These are phyloP conservation scores for Botrytis deweyae DNA, from an alignment of 2,329 filamentous ascomycete genomes.

Conservation along the genomic window DNA sequence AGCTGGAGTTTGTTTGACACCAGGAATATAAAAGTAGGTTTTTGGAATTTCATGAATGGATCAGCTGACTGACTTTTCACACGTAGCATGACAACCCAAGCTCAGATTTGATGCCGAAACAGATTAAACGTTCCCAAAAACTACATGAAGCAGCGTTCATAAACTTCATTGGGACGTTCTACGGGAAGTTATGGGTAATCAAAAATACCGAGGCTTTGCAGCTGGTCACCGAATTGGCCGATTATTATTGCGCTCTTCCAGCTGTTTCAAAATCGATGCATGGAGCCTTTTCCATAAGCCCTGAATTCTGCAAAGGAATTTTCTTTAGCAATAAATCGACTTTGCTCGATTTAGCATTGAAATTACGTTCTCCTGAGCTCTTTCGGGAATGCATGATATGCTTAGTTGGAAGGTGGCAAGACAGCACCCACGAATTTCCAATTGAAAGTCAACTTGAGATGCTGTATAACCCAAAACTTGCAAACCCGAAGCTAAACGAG, in stretches of 20 bases:
- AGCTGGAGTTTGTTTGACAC: background rate
- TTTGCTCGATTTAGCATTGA: background rate
- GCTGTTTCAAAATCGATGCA: background rate
- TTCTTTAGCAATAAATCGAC: background rate
- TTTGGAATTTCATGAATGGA: background rate
- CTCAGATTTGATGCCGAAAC: background rate
- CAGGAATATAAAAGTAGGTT: background rate
- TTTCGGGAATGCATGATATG: background rate
- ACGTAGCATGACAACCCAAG: background rate
- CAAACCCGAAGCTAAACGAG: background rate
- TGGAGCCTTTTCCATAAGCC: background rate
- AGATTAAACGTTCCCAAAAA: background rate
- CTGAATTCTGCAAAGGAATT: background rate
- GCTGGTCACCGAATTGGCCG: background rate
- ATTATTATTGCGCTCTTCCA: background rate
- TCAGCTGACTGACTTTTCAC: background rate
- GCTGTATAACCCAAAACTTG: background rate
- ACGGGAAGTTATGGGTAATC: background rate
- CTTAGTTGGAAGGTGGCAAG: background rate
- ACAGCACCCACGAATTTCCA: background rate
- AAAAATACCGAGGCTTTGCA: background rate
- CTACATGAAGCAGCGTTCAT: background rate
- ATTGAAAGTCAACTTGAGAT: background rate
- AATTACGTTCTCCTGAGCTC: background rate
- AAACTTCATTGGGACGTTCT: background rate